Percentiles rank a stretch among this genome's conserved stretches.
These are phyloP conservation scores for Eutrema japonicum DNA, from an alignment of 345 rosid genomes.

Conservation along the genomic window DNA sequence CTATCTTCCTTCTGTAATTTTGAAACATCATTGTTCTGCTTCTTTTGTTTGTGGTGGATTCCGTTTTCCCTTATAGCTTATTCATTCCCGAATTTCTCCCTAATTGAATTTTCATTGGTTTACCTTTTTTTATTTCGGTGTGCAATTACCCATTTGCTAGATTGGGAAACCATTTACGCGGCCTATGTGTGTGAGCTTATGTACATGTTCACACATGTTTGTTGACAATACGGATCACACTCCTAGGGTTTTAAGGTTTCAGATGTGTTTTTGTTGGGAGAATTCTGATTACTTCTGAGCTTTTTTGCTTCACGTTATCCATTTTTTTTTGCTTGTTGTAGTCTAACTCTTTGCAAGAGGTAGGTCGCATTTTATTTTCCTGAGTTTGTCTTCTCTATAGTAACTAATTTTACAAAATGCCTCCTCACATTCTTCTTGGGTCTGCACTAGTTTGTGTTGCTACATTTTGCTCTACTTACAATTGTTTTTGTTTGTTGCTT, in stretches of 20 bases:
- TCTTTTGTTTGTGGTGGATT: neutral
- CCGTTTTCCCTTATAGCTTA: neutral
- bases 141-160: constrained; percentile 1
- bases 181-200: neutral
- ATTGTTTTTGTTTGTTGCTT: neutral
- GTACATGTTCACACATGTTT: neutral
- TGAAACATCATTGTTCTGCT: neutral
- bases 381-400: neutral
- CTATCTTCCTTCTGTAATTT: neutral
- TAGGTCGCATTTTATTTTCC: neutral
- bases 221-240: neutral
- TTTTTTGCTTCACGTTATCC: neutral
- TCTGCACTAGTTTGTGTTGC: constrained; percentile 5
- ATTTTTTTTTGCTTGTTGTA: neutral
- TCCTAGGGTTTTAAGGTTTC: neutral
- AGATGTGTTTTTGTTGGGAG: neutral
- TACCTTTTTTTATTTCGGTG: neutral
- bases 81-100: neutral
- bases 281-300: neutral
- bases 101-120: neutral
- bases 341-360: constrained; percentile 1
- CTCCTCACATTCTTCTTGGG: neutral
- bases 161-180: neutral
- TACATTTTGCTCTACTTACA: neutral
- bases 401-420: neutral